These are phyloP conservation scores for Aspergillus felis DNA, from an alignment of 2,329 filamentous ascomycete species.

Conservation along the genomic window DNA sequence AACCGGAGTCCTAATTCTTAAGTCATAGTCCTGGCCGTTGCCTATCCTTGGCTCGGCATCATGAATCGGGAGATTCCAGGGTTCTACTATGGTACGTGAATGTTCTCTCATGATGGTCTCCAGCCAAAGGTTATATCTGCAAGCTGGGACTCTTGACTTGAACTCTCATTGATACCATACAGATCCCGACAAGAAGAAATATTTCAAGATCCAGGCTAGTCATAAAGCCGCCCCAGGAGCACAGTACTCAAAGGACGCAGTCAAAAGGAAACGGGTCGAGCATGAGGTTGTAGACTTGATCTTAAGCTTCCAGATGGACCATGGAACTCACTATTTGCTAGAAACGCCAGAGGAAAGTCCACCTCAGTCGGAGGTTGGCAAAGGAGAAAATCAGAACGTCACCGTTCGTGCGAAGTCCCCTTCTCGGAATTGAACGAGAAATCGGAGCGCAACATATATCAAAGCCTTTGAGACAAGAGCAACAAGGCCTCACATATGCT, in stretches of 20 bases:
- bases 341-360: constrained; percentile 25
- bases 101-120: background rate
- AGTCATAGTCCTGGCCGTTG: background rate
- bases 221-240: constrained; percentile 49
- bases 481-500: constrained; percentile 28
- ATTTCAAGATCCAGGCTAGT: constrained; percentile 61
- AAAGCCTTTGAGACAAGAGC: constrained; percentile 19
- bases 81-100: constrained; percentile 31
- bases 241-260: constrained; percentile 55
- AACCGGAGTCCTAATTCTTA: background rate
- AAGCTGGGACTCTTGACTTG: background rate
- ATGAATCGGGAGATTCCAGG: constrained; percentile 33
- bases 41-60: background rate
- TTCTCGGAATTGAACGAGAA: constrained; percentile 28
- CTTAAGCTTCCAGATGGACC: background rate
- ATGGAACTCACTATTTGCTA: constrained; percentile 12
- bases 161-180: background rate
- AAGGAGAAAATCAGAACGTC: constrained; percentile 34
- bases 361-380: constrained; percentile 22
- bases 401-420: constrained; percentile 25
- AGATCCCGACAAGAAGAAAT: constrained; percentile 56
- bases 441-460: constrained; percentile 19
- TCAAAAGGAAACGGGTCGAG: constrained; percentile 54
- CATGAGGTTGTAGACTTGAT: constrained; percentile 28
- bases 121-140: background rate